Conservation (phyloP, 371 early-diverging fungal genomes). For the Actinomortierella wolfii region DNA sequence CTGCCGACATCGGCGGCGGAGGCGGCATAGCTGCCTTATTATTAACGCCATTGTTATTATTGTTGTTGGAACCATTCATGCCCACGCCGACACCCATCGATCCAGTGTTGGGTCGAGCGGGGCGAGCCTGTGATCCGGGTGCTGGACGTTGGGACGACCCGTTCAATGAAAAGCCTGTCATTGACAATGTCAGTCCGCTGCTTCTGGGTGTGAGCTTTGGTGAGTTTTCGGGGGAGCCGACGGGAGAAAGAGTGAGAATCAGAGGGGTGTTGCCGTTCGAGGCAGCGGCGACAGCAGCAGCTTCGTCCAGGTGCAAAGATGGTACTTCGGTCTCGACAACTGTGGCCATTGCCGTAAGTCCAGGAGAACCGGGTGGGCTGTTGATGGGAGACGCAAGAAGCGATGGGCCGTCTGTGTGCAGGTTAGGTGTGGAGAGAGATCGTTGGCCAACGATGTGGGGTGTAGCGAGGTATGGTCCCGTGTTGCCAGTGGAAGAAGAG, state of each 20-base stretch:
- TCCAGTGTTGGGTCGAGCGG: conserved; percentile 3
- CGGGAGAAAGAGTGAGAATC: conserved; percentile 18
- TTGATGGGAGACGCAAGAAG: conserved; percentile 31
- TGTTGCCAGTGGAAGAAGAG: background rate
- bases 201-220: conserved; percentile 13
- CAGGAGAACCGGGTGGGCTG: conserved; percentile 39
- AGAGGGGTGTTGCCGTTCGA: background rate
- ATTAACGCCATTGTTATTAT: background rate
- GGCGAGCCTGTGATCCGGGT: background rate
- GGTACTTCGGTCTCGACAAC: conserved; percentile 6
- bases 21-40: background rate
- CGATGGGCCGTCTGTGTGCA: conserved; percentile 28
- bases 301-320: conserved; percentile 14
- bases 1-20: conserved; percentile 11
- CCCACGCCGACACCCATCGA: conserved; percentile 3
- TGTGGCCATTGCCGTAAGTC: conserved; percentile 23
- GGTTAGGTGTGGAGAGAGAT: conserved; percentile 42
- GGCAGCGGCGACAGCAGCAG: background rate
- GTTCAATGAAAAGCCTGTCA: background rate
- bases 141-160: background rate
- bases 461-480: conserved; percentile 16
- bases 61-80: background rate
- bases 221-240: conserved; percentile 30
- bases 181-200: background rate
- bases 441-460: conserved; percentile 17